These are phyloP conservation scores for Daedaleopsis sinensis DNA, from an alignment of 768 basidiomycete species.

Conservation along the genomic window DNA sequence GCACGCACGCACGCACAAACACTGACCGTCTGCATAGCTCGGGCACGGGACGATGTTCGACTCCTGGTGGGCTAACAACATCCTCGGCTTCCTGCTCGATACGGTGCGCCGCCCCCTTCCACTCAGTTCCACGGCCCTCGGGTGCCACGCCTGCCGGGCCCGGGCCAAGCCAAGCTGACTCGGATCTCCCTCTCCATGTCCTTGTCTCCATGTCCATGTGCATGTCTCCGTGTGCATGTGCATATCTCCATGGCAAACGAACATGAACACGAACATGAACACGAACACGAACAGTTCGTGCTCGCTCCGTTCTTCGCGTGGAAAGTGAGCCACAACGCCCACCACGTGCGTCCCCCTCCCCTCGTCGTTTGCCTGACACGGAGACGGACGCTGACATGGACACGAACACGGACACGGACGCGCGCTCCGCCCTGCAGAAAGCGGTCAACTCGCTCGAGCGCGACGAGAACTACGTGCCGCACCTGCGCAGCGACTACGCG, in stretches of 20 bases:
- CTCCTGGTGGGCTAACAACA: constrained; percentile 30
- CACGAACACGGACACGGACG: too few species aligned
- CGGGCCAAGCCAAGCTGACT: neutral
- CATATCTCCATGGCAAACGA: constrained; percentile 1
- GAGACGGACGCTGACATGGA: too few species aligned
- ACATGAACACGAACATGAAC: too few species aligned
- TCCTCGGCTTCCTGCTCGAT: constrained; percentile 32
- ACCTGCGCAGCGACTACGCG: constrained; percentile 27
- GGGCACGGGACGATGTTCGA: constrained; percentile 32
- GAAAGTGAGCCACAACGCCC: constrained; percentile 33
- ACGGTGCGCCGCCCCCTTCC: constrained; percentile 29
- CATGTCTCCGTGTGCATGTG: too few species aligned
- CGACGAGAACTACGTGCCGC: constrained; percentile 36
- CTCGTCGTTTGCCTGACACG: neutral
- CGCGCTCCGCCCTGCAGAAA: constrained; percentile 24
- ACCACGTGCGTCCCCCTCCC: constrained; percentile 27
- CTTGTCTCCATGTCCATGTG: too few species aligned
- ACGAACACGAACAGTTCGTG: constrained; percentile 34
- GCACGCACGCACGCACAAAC: constrained; percentile 2
- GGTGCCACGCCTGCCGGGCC: neutral
- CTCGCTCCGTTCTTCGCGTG: constrained; percentile 35
- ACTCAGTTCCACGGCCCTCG: neutral
- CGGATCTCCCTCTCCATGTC: too few species aligned
- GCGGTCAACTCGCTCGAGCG: constrained; percentile 32
- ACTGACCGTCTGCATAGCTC: constrained; percentile 17